Percentiles rank a stretch among this genome's conserved stretches.
Conservation (phyloP, 2,329 filamentous ascomycete genomes). For the Colletotrichum sp. region DNA sequence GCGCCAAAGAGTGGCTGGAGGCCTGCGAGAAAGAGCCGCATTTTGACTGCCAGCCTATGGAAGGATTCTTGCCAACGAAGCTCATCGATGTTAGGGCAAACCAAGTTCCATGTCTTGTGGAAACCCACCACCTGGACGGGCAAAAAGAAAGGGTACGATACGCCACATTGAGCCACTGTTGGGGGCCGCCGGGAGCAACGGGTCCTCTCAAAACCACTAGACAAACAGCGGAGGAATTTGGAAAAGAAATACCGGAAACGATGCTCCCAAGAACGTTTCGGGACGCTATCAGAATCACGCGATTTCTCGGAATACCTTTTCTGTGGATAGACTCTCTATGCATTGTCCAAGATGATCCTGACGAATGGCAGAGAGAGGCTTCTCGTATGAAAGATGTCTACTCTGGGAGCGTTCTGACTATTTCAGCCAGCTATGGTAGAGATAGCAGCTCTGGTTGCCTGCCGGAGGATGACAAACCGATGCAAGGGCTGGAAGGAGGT, state of each 20-base stretch:
- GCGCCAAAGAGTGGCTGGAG: not conserved
- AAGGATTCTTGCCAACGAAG: not conserved
- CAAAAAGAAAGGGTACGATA: too few species aligned
- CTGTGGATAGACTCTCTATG: not conserved
- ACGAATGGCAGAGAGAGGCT: not conserved
- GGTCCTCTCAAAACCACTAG: too few species aligned
- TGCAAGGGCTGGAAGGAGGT: too few species aligned
- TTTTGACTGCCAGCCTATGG: not conserved
- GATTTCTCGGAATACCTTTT: not conserved
- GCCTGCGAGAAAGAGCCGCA: not conserved
- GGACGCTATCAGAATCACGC: not conserved
- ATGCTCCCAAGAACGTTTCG: not conserved
- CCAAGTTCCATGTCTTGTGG: too few species aligned
- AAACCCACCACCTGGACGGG: too few species aligned
- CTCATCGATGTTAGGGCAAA: not conserved
- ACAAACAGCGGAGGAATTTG: too few species aligned
- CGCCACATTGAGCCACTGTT: too few species aligned
- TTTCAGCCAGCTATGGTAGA: not conserved
- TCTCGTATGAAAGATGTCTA: not conserved
- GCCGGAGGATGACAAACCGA: too few species aligned
- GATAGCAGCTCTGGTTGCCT: not conserved
- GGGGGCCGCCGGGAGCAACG: too few species aligned
- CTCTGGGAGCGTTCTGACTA: not conserved
- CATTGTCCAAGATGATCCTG: not conserved
- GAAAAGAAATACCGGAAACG: not conserved